Evolutionary conservation across 1,284 basidiomycete genomes (phyloP).

Genomic region (Ustilago hordei): DNA sequence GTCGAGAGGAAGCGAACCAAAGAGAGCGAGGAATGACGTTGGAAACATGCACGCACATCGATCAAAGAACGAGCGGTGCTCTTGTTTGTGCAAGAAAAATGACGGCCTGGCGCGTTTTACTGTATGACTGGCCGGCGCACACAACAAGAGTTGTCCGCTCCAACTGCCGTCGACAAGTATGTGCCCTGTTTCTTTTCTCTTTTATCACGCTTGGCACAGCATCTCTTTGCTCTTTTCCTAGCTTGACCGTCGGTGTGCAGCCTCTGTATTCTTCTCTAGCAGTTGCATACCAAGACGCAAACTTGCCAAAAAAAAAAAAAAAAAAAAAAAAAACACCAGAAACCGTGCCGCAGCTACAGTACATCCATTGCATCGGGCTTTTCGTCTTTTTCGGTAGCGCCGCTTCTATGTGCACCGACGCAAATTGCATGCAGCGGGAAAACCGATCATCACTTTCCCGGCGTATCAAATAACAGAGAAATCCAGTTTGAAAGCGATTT

Average conservation of each 20-base stretch:
- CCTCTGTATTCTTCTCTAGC: not conserved
- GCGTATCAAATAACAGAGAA: too few relatives aligned
- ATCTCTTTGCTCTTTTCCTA: not conserved
- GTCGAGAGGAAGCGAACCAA: not conserved
- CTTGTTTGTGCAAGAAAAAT: not conserved
- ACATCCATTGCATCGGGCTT: too few relatives aligned
- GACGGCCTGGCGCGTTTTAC: conserved; percentile 11
- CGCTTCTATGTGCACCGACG: not conserved
- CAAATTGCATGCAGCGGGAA: not conserved
- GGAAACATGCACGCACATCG: conserved; percentile 25
- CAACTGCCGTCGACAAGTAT: conserved; percentile 4
- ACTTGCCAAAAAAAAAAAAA: not conserved
- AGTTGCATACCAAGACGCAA: not conserved
- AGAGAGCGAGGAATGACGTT: conserved; percentile 30
- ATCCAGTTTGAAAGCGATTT: too few relatives aligned
- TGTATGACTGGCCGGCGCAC: not conserved
- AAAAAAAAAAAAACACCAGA: too few relatives aligned
- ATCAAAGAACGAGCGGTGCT: conserved; percentile 14
- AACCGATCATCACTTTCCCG: not conserved
- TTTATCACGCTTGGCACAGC: not conserved
- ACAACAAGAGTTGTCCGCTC: not conserved
- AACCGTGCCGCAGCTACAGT: too few relatives aligned
- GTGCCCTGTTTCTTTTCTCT: not conserved
- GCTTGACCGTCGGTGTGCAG: not conserved
- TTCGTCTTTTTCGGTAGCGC: not conserved